These are phyloP conservation scores for Porphyridium purpureum DNA, from an alignment of 23 red algal genomes.

Conservation along the genomic window DNA sequence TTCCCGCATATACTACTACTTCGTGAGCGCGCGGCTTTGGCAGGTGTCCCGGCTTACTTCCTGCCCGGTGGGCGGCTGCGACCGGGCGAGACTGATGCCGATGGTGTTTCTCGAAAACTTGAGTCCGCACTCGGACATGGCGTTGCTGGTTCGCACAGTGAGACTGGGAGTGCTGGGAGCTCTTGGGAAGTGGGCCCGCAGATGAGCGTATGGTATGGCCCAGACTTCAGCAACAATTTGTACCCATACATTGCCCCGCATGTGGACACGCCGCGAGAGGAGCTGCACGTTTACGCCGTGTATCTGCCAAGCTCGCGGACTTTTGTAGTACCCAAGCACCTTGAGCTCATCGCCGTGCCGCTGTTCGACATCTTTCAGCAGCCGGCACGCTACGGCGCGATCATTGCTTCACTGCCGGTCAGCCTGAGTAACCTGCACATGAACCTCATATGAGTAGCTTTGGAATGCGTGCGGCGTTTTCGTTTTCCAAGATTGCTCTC, in stretches of 20 bases:
- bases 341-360: conserved; percentile 64
- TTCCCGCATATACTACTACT: conserved; percentile 74
- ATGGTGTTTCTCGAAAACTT: conserved; percentile 50
- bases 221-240: conserved; percentile 45
- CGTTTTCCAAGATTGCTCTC: neutral
- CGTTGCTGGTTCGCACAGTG: too few relatives aligned
- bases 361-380: conserved; percentile 35
- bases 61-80: conserved; percentile 59
- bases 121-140: too few relatives aligned
- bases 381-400: neutral
- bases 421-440: neutral
- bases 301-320: conserved; percentile 40
- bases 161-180: too few relatives aligned
- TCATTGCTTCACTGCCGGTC: neutral
- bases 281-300: conserved; percentile 54
- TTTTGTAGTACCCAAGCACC: conserved; percentile 64
- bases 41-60: conserved; percentile 9
- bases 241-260: conserved; percentile 74
- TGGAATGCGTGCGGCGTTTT: neutral
- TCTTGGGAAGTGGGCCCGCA: neutral
- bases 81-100: conserved; percentile 59
- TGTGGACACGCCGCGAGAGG: conserved; percentile 53
- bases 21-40: conserved; percentile 11
- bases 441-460: too few relatives aligned
- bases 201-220: conserved; percentile 44